Base-by-base conservation (phyloP, 2,329 filamentous ascomycete species). In the Endoconidiophora polonica region DNA sequence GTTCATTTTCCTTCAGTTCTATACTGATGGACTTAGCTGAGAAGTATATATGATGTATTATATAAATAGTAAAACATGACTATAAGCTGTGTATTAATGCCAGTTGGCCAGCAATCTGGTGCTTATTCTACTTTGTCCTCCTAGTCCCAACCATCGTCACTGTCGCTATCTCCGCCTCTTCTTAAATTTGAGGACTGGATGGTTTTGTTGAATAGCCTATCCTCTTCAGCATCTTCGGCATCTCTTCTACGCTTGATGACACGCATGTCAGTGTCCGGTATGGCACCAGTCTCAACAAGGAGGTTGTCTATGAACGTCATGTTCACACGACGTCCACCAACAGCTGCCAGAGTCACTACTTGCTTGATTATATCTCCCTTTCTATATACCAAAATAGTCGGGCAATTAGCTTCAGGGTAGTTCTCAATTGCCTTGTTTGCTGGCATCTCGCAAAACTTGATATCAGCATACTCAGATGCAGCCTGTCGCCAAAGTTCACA, bases 401-500 rank as follows among this genome's bases (percentile, higher is more conserved):
- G 91, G 52, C 87, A 94, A 63, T 98, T 98, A 52, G 76, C 75
- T 59, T 96, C 91, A 1, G 91, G 91, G 64, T 98, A 98, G 39
- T 86, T 86, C 63, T 96, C 91, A 58, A 98, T 95, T 52, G 91
- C 94, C 67, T 95, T 78, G 60, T 86, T 81, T 5, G 81, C 91
- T 57, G 81, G 77, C 57, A 98, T 96, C 67, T 96, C 86, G 63
- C 90, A 96, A 66, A 98, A 98, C 67, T 98, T 98, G 63, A 98
- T 71, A 56, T 98, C 90, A 18, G 87, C 86, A 60, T 87, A 98
- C 59, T 90, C 86, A 53, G 66, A 68, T 1, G 91, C 90, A 39
- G 91, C 74, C 59, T 87, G 79, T 36, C 81, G 73, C 88, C 90
- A 98, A 18, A 95, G 70, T 60, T 94, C 83, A 1, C 81, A 79